Percentiles rank a stretch among this genome's conserved stretches.
Evolutionary conservation across 129 eudicot genomes (phyloP).

Genomic region (Artemisia tridentata): DNA sequence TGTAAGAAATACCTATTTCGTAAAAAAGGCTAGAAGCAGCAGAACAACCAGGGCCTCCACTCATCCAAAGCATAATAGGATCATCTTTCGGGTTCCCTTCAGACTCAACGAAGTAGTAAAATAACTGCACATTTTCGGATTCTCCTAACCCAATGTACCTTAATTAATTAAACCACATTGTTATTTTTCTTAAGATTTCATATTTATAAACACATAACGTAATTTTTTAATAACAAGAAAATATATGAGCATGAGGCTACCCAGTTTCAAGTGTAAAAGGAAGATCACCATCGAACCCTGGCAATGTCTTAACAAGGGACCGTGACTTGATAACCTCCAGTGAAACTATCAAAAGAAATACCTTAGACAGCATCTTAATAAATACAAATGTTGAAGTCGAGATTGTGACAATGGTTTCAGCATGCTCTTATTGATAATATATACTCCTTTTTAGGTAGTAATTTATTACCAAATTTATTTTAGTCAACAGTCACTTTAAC

Average conservation of each 20-base stretch:
- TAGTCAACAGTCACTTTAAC: too few species aligned
- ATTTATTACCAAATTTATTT: too few species aligned
- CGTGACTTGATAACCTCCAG: conserved; percentile 20
- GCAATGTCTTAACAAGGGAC: conserved; percentile 26
- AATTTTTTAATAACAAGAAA: too few species aligned
- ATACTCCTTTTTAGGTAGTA: too few species aligned
- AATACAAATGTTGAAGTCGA: neutral
- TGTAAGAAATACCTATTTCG: neutral
- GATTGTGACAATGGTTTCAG: too few species aligned
- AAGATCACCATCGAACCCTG: conserved; percentile 22
- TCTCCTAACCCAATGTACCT: conserved; percentile 27
- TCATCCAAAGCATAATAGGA: conserved; percentile 11
- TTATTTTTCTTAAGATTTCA: too few species aligned
- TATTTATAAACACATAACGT: too few species aligned
- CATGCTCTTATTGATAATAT: too few species aligned
- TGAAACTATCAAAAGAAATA: conserved; percentile 6
- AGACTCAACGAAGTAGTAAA: conserved; percentile 32
- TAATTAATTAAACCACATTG: neutral
- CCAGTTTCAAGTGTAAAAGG: conserved; percentile 22
- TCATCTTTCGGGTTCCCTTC: conserved; percentile 24
- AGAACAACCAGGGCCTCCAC: conserved; percentile 26
- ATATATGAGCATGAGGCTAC: neutral
- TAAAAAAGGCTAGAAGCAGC: neutral
- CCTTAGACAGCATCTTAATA: neutral
- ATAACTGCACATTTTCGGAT: conserved; percentile 24